phyloP scores from a whole-genome alignment of 2,329 filamentous ascomycete species.

The Apiospora kogelbergensis region DNA sequence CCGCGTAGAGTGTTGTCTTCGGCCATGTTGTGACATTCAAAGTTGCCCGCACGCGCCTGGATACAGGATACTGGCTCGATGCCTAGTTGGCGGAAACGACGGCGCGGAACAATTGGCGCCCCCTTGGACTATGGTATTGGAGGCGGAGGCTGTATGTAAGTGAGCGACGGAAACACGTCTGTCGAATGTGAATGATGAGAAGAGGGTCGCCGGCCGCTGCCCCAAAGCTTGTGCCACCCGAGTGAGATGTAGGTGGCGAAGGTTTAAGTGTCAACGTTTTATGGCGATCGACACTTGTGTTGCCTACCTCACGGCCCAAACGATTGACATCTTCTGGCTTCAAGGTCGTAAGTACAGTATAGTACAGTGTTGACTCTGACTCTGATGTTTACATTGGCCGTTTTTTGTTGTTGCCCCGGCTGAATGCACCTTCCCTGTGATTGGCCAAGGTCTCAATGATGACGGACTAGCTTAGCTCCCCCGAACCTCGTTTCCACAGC shows the following conservation, averaged over 20 bases:
- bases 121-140: too few relatives aligned
- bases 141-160: not conserved
- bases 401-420: not conserved
- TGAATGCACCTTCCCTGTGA: slow-evolving; percentile 1
- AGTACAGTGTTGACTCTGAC: not conserved
- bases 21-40: not conserved
- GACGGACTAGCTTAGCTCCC: too few relatives aligned
- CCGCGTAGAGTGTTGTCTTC: not conserved
- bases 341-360: too few relatives aligned
- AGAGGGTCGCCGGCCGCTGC: not conserved
- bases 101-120: not conserved
- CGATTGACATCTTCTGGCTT: not conserved
- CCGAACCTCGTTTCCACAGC: too few relatives aligned
- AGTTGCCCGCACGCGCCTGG: not conserved
- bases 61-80: not conserved
- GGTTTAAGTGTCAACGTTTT: not conserved
- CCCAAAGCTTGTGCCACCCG: not conserved
- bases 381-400: not conserved
- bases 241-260: not conserved
- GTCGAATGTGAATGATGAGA: not conserved
- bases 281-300: not conserved
- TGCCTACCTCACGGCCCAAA: not conserved
- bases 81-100: not conserved
- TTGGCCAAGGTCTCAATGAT: not conserved
- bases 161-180: not conserved